These are phyloP conservation scores for Neospora caninum DNA, from an alignment of 169 alveolate species.

Conservation along the genomic window DNA sequence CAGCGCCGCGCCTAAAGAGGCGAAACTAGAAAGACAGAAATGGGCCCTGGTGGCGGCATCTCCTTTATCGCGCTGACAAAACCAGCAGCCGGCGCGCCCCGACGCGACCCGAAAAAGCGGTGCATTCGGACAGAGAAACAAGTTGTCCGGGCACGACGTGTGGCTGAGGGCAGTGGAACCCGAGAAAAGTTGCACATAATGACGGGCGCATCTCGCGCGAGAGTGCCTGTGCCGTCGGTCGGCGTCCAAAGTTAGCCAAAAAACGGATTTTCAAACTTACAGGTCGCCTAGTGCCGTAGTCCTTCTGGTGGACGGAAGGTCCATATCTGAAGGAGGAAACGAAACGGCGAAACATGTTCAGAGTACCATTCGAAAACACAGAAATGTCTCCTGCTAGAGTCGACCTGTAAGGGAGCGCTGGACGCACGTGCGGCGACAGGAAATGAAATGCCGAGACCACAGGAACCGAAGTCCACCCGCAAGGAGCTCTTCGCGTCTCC, in stretches of 20 bases:
- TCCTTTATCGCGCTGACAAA: no score
- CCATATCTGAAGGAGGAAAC: not conserved
- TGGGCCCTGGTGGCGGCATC: no score
- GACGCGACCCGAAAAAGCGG: no score
- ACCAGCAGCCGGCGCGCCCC: no score
- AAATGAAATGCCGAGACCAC: not conserved
- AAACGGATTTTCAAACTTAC: not conserved
- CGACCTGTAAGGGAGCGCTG: not conserved
- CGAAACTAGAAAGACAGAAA: no score
- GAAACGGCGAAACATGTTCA: not conserved
- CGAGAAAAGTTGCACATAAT: not conserved
- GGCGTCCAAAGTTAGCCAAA: no score
- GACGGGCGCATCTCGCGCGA: no score
- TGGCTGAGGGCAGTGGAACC: not conserved
- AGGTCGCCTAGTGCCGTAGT: not conserved
- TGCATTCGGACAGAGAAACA: no score
- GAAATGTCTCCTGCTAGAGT: not conserved
- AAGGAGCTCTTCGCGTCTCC: not conserved
- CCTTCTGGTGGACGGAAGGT: slow-evolving; percentile 16
- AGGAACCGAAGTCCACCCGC: not conserved
- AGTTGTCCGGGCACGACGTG: not conserved
- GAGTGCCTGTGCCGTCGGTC: no score
- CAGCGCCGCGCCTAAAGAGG: no score
- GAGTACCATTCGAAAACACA: not conserved
- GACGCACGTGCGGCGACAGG: not conserved